Base-by-base conservation (phyloP, 208 protist species). In the Trypanosoma conorhini region DNA sequence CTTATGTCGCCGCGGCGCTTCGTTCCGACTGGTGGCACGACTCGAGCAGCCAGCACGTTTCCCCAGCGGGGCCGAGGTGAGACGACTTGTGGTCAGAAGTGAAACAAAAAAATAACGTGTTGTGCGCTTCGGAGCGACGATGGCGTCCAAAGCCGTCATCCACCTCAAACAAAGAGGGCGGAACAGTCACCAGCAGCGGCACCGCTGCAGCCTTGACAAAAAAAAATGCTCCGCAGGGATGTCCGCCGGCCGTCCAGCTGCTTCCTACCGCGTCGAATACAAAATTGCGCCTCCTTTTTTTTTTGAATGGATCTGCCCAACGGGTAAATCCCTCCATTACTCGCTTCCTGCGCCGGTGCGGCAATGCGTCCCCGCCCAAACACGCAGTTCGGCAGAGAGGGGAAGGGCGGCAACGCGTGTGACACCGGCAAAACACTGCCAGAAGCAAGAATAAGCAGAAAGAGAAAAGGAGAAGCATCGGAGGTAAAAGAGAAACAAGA, bases 41-140 rank as follows among this genome's bases (percentile, higher is more conserved):
- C 22, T 80, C 63, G 28, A 88, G 64, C 19, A 88, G 63, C 62
- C 77, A 78, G n/a, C 76, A 58, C 21, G 82, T 88, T 55, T 79
- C 82, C 17, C 75, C 76, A 21, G 76, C 82, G 19, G 79, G 83
- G 60, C 82, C 82, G 19, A 85, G 76, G 13, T 59, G 73, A 46
- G 21, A 35, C 8, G 56, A 71, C 19, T 75, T 69, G 13, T 79
- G 79, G 58, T 88, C 79, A 38, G 72, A 51, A 21, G 60, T 31
- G 2, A 65, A 30, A 30, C 50, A 65, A 8, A n/a, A n/a, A n/a
- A n/a, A n/a, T n/a, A n/a, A n/a, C n/a, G 38, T 30, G 44, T 42
- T 7, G 22, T 65, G 38, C 24, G 17, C 1, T 4, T 50, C 8
- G 10, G 40, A 5, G 15, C 5, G 26, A 5, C 50, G 40, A 54